Evolutionary conservation across 2,329 filamentous ascomycete species (phyloP).

Genomic region (Fusarium oxysporum): DNA sequence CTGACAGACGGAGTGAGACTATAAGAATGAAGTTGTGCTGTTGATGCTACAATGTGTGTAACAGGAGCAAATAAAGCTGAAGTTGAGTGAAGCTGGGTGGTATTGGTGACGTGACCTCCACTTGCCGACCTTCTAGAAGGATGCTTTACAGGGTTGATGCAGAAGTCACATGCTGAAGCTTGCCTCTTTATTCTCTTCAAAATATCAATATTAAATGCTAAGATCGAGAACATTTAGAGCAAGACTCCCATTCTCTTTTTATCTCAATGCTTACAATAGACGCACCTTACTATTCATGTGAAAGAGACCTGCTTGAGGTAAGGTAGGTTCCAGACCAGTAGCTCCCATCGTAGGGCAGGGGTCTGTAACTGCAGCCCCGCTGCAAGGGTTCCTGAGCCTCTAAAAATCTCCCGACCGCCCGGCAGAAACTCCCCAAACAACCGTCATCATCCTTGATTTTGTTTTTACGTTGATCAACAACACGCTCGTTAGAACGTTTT

Average conservation of each 20-base stretch:
- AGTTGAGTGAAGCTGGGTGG: not conserved
- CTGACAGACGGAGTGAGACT: accelerated
- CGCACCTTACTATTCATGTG: too few species aligned
- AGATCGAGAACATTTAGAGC: too few species aligned
- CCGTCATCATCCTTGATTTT: conserved; percentile 12
- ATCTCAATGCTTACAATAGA: too few species aligned
- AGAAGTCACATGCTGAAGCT: not conserved
- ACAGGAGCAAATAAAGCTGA: not conserved
- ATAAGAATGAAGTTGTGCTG: not conserved
- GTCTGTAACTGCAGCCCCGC: conserved; percentile 11
- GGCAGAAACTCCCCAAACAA: conserved; percentile 49
- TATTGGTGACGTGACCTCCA: conserved; percentile 29
- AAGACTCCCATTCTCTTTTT: too few species aligned
- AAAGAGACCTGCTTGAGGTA: too few species aligned
- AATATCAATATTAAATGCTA: too few species aligned
- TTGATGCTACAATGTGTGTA: not conserved
- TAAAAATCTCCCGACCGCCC: conserved; percentile 47
- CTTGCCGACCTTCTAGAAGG: conserved; percentile 29
- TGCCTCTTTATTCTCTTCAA: too few species aligned
- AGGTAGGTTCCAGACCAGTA: not conserved
- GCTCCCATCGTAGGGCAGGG: conserved; percentile 8
- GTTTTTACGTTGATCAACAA: conserved; percentile 30
- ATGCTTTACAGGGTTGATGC: not conserved
- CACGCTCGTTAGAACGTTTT: not conserved
- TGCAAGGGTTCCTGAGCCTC: conserved; percentile 16